Evolutionary conservation across 1,284 basidiomycete species (phyloP).

Genomic region (Cutaneotrichosporon daszewskae): DNA sequence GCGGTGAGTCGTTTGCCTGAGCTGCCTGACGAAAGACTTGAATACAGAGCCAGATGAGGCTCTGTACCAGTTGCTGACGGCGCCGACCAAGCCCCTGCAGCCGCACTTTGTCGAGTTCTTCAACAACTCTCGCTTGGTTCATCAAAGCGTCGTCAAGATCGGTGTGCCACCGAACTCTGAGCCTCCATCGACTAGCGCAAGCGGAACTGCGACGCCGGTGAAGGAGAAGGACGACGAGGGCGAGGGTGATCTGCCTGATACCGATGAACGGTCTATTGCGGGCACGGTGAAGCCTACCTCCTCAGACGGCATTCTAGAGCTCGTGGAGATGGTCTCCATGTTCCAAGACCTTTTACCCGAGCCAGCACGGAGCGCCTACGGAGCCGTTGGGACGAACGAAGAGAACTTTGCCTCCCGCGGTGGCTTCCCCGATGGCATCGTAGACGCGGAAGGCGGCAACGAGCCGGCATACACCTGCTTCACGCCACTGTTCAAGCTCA

Average conservation of each 20-base stretch:
- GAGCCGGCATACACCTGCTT: slow-evolving; percentile 57
- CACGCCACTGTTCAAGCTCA: slow-evolving; percentile 61
- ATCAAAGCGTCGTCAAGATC: slow-evolving; percentile 63
- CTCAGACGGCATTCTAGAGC: slow-evolving; percentile 66
- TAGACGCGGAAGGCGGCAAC: slow-evolving; percentile 50
- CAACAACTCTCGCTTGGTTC: slow-evolving; percentile 68
- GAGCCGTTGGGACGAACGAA: slow-evolving; percentile 56
- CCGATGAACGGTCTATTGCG: slow-evolving; percentile 56
- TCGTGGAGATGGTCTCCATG: slow-evolving; percentile 58
- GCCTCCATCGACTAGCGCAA: slow-evolving; percentile 4
- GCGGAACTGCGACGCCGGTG: slow-evolving; percentile 34
- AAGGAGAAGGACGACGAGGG: slow-evolving; percentile 42
- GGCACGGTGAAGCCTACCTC: slow-evolving; percentile 62
- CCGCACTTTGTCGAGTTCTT: slow-evolving; percentile 56
- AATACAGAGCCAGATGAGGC: slow-evolving; percentile 84
- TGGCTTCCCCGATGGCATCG: slow-evolving; percentile 41
- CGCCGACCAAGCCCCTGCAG: slow-evolving; percentile 56
- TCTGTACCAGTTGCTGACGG: slow-evolving; percentile 69
- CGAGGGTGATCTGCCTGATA: slow-evolving; percentile 59
- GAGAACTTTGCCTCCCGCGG: slow-evolving; percentile 53
- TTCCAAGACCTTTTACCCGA: slow-evolving; percentile 46
- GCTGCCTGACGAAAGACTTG: slow-evolving; percentile 60
- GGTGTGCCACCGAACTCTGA: slow-evolving; percentile 26
- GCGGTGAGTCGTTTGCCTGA: slow-evolving; percentile 54
- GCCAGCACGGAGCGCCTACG: slow-evolving; percentile 43